Evolutionary conservation across 108 stramenopile species (phyloP).

Genomic region (Nannochloropsis gaditana): DNA sequence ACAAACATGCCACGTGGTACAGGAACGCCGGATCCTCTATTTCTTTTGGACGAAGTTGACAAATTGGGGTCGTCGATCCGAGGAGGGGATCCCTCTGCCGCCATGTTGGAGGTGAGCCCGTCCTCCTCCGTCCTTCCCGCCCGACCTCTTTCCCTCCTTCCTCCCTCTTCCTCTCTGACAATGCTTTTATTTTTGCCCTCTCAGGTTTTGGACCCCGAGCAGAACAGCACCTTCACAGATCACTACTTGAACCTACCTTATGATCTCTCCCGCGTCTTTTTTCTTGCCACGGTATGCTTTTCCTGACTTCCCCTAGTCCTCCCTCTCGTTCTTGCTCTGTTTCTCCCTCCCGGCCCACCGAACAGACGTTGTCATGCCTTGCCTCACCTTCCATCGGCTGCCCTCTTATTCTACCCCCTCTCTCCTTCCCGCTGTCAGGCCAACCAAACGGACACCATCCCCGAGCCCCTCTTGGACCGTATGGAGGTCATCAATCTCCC

Average conservation of each 20-base stretch:
- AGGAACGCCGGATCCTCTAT: constrained; percentile 41
- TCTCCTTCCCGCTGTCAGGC: constrained; percentile 12
- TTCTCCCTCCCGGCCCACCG: neutral
- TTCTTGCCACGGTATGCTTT: constrained; percentile 32
- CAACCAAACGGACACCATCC: constrained; percentile 45
- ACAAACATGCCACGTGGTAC: neutral
- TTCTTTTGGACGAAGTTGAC: constrained; percentile 51
- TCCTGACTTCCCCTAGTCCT: neutral
- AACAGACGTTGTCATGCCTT: no score
- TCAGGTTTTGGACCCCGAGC: constrained; percentile 48
- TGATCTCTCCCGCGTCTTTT: constrained; percentile 45
- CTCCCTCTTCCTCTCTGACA: neutral
- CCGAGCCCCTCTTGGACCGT: constrained; percentile 48
- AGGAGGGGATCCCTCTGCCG: constrained; percentile 49
- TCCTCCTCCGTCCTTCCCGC: neutral
- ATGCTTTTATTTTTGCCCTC: neutral
- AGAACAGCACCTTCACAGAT: constrained; percentile 46
- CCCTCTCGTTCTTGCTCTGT: neutral
- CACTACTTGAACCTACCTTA: constrained; percentile 47
- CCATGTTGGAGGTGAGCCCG: constrained; percentile 33
- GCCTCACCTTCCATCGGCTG: no score
- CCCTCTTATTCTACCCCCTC: neutral
- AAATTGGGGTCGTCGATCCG: constrained; percentile 29
- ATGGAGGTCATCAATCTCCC: constrained; percentile 43
- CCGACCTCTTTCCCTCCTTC: neutral